Conservation (phyloP, 768 basidiomycete genomes). For the Suillus cothurnatus region DNA sequence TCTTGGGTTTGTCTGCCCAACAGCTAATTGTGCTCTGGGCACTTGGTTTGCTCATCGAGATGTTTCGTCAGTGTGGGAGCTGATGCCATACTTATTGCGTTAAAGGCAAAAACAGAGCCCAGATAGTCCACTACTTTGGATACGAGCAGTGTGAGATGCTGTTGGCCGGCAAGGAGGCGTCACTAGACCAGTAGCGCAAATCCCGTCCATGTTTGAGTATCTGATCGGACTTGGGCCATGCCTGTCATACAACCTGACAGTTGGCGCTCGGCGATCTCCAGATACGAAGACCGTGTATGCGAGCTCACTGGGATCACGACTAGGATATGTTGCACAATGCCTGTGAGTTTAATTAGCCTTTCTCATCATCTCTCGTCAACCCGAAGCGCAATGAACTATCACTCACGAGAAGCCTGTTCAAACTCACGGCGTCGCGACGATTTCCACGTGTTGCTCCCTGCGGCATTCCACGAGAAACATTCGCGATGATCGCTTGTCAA, state of each 20-base stretch:
- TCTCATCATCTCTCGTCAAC: neutral
- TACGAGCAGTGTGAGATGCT: neutral
- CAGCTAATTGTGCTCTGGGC: neutral
- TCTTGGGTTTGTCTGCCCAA: neutral
- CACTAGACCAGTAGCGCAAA: neutral
- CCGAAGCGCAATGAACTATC: neutral
- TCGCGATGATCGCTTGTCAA: neutral
- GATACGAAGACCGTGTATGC: neutral
- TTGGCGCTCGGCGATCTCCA: neutral
- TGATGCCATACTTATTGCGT: neutral
- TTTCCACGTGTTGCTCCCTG: neutral
- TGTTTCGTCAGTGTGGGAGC: neutral
- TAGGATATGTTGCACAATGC: neutral
- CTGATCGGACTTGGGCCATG: neutral
- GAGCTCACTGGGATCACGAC: neutral
- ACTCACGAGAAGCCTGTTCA: neutral
- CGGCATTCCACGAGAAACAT: neutral
- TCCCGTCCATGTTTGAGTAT: neutral
- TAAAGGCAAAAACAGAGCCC: neutral
- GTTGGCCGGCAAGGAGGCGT: neutral
- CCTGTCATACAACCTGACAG: neutral
- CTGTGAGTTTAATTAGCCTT: slow-evolving; percentile 1
- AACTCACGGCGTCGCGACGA: neutral
- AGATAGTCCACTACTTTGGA: neutral
- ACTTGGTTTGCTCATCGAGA: no score